phyloP scores from a whole-genome alignment of 129 eudicot species.

The Lactuca saligna region DNA sequence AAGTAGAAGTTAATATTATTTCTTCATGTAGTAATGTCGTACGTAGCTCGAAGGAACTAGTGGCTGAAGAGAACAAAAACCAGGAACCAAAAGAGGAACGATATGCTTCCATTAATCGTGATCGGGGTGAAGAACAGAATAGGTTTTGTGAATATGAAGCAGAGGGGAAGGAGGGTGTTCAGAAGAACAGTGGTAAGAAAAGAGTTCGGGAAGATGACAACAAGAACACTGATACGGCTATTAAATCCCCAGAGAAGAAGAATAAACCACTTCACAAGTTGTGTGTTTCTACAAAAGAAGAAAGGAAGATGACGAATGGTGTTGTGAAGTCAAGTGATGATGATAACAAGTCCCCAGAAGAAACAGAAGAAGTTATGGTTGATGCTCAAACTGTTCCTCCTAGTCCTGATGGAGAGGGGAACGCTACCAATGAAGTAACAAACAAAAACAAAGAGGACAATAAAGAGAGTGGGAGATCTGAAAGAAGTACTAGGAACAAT shows the following conservation, averaged over 20 bases:
- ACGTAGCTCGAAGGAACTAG: not conserved
- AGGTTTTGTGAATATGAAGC: not conserved
- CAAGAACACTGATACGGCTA: not conserved
- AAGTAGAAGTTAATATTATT: not conserved
- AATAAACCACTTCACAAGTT: not conserved
- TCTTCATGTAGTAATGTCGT: not conserved
- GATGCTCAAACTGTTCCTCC: not conserved
- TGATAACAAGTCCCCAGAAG: not conserved
- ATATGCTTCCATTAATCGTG: not conserved
- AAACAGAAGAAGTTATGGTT: not conserved
- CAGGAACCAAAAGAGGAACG: not conserved
- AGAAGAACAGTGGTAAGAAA: not conserved
- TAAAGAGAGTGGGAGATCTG: not conserved
- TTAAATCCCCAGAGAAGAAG: not conserved
- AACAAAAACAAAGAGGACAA: not conserved
- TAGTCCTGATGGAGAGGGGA: not conserved
- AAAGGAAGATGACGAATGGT: not conserved
- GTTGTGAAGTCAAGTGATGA: not conserved
- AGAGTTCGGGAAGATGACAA: not conserved
- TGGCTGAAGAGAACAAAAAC: not conserved
- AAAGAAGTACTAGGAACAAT: not conserved
- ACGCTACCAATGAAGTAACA: not conserved
- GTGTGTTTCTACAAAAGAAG: not conserved
- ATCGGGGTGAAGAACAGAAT: not conserved
- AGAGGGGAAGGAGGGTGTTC: not conserved